Percentiles rank a stretch among this genome's conserved stretches.
phyloP scores from a whole-genome alignment of 1,284 basidiomycete genomes.

The Leccinum angustisporum region DNA sequence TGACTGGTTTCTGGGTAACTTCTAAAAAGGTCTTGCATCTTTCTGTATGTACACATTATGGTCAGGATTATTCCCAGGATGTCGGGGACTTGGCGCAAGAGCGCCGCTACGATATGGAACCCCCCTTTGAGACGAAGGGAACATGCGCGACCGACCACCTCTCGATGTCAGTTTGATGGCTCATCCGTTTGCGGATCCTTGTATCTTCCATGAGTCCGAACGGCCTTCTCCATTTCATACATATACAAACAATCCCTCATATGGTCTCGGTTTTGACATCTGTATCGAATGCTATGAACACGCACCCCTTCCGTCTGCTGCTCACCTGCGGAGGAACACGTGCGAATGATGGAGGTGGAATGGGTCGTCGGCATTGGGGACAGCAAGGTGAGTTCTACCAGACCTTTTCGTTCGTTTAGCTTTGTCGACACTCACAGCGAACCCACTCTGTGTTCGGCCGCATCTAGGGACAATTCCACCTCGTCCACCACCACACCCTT shows the following conservation, averaged over 20 bases:
- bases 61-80: no score
- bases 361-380: slow-evolving; percentile 1
- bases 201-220: slow-evolving; percentile 13
- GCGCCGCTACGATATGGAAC: no score
- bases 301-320: slow-evolving; percentile 61
- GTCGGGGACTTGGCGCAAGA: no score
- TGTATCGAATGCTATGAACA: slow-evolving; percentile 86
- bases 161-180: no score
- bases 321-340: neutral
- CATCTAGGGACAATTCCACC: neutral
- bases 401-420: neutral
- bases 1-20: no score
- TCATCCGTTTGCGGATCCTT: slow-evolving; percentile 17
- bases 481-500: neutral
- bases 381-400: neutral
- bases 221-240: slow-evolving; percentile 52
- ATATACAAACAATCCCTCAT: slow-evolving; percentile 56
- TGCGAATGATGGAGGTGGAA: slow-evolving; percentile 1
- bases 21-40: no score
- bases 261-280: slow-evolving; percentile 70
- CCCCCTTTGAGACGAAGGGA: no score
- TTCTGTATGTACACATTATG: no score
- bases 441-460: neutral
- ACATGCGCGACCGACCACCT: no score
- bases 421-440: neutral